Conservation (phyloP, 2,329 filamentous ascomycete species). For the Colletotrichum liriopes region DNA sequence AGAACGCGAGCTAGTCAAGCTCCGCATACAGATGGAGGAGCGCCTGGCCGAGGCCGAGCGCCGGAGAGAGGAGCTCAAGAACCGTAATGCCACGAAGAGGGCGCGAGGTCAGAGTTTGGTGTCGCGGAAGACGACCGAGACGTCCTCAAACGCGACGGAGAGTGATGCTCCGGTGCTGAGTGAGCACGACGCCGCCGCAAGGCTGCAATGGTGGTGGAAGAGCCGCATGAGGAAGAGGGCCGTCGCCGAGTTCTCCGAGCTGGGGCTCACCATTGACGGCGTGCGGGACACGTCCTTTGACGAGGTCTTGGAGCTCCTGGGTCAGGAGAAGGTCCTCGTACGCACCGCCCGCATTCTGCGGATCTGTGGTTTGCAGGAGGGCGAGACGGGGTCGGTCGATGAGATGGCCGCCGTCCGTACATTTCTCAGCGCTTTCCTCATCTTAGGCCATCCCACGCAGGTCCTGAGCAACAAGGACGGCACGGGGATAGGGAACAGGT, state of each 20-base stretch:
- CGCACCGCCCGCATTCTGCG: constrained; percentile 78
- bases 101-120: constrained; percentile 68
- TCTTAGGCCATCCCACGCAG: constrained; percentile 83
- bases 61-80: constrained; percentile 76
- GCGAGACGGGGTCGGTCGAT: constrained; percentile 72
- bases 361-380: constrained; percentile 79
- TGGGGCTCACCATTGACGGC: constrained; percentile 79
- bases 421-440: constrained; percentile 85
- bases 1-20: constrained; percentile 79
- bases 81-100: constrained; percentile 67
- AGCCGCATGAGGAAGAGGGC: constrained; percentile 69
- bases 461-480: constrained; percentile 82
- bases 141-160: constrained; percentile 66
- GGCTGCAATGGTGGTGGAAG: constrained; percentile 82
- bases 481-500: constrained; percentile 71
- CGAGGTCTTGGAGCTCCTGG: constrained; percentile 78
- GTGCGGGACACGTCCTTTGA: constrained; percentile 82
- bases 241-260: constrained; percentile 75
- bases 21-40: constrained; percentile 84
- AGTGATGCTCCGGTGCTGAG: constrained; percentile 62
- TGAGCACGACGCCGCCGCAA: constrained; percentile 73
- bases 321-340: constrained; percentile 76
- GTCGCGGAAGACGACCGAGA: constrained; percentile 65
- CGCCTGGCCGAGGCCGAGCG: constrained; percentile 83
- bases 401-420: constrained; percentile 81